Percentiles rank a stretch among this genome's conserved stretches.
phyloP scores from a whole-genome alignment of 1,284 basidiomycete genomes.

The Apiotrichum porosum region DNA sequence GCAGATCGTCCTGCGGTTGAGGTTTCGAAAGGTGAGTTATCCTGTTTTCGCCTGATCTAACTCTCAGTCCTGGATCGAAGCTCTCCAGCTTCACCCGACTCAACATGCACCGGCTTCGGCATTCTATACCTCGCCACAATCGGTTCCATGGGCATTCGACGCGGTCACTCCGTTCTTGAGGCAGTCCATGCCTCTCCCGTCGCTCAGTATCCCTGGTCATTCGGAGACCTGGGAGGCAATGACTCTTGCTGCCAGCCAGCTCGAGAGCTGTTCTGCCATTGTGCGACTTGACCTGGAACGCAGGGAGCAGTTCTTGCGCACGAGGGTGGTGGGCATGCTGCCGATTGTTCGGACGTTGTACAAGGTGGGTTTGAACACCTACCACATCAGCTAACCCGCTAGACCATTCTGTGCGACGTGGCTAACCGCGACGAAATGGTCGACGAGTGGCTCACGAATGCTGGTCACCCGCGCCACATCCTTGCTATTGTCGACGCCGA shows the following conservation, averaged over 20 bases:
- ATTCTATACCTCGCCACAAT: background rate
- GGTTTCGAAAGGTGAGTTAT: constrained; percentile 4
- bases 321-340: constrained; percentile 3
- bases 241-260: constrained; percentile 18
- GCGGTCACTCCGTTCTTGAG: constrained; percentile 64
- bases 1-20: constrained; percentile 6
- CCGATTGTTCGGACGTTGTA: constrained; percentile 19
- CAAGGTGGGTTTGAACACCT: constrained; percentile 11
- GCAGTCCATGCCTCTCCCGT: constrained; percentile 66
- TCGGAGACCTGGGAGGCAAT: constrained; percentile 57
- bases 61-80: background rate
- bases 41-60: background rate
- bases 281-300: background rate
- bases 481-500: constrained; percentile 7
- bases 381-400: background rate
- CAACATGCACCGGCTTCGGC: background rate
- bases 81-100: background rate
- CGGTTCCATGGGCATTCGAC: constrained; percentile 41
- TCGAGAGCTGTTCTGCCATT: background rate
- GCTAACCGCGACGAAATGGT: constrained; percentile 10
- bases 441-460: constrained; percentile 14
- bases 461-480: constrained; percentile 1
- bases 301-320: constrained; percentile 2
- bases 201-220: constrained; percentile 56
- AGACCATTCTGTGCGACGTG: constrained; percentile 5